A percentile compares a stretch with the other conserved stretches of the same genome.
Evolutionary conservation across 2,329 filamentous ascomycete genomes (phyloP).

Genomic region (Biscogniauxia sp.): DNA sequence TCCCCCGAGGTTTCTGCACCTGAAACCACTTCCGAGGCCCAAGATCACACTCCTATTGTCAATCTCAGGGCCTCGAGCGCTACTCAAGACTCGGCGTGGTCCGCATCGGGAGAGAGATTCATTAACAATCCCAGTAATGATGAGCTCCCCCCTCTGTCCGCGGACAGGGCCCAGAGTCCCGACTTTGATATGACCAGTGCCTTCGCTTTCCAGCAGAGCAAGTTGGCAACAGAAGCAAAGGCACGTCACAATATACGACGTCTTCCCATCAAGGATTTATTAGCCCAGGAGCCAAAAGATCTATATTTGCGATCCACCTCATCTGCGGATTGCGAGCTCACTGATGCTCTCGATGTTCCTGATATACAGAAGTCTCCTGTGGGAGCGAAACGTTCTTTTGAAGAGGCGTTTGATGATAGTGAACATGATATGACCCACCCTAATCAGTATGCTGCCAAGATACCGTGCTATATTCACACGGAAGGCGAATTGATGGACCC

Average conservation of each 20-base stretch:
- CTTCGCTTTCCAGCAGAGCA: conserved; percentile 31
- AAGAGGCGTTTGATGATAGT: conserved; percentile 21
- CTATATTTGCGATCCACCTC: not conserved
- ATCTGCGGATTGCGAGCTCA: not conserved
- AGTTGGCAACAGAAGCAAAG: conserved; percentile 18
- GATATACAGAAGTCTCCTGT: not conserved
- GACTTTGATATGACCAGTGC: conserved; percentile 35
- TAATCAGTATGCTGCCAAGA: no score
- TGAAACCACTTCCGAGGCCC: conserved; percentile 1
- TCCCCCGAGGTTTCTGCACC: not conserved
- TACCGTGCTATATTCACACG: no score
- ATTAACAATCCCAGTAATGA: conserved; percentile 27
- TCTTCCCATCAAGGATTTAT: conserved; percentile 28
- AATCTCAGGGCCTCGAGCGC: conserved; percentile 8
- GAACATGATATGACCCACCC: not conserved
- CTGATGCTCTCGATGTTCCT: not conserved
- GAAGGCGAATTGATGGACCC: not conserved
- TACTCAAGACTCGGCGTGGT: conserved; percentile 21
- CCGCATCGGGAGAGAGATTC: conserved; percentile 33
- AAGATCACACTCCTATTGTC: conserved; percentile 1
- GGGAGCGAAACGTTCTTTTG: conserved; percentile 27
- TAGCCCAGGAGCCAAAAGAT: conserved; percentile 25
- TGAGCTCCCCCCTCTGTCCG: conserved; percentile 5
- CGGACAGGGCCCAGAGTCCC: conserved; percentile 13
- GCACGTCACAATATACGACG: conserved; percentile 16